A percentile compares a stretch with the other conserved stretches of the same genome.
Evolutionary conservation across 2,329 filamentous ascomycete species (phyloP).

Genomic region (Cladosporium austrohemisphaericum): DNA sequence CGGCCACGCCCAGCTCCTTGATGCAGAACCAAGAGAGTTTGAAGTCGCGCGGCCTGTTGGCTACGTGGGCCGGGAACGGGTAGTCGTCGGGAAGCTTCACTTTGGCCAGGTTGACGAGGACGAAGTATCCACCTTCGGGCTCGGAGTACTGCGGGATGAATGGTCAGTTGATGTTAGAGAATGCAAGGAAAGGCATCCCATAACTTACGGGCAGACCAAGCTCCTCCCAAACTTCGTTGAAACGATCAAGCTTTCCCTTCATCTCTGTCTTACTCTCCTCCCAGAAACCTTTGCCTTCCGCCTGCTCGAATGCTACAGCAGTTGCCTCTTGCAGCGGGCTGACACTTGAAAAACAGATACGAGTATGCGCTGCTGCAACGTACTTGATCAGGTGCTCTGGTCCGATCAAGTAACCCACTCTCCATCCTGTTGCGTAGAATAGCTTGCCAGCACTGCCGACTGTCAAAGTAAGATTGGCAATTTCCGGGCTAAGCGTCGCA

Average conservation of each 20-base stretch:
- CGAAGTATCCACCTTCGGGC: conserved; percentile 95
- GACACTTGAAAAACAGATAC: conserved; percentile 93
- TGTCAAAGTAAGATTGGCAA: conserved; percentile 82
- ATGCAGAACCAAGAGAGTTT: conserved; percentile 96
- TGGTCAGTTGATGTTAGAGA: not conserved
- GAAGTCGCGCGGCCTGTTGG: conserved; percentile 82
- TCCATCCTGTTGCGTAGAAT: conserved; percentile 97
- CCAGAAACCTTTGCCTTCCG: conserved; percentile 84
- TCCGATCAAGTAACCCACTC: conserved; percentile 92
- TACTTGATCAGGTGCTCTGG: conserved; percentile 85
- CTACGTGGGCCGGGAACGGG: conserved; percentile 84
- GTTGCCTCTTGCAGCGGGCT: conserved; percentile 92
- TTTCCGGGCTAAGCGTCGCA: conserved; percentile 83
- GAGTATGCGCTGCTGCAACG: conserved; percentile 86
- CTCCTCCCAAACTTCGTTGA: conserved; percentile 63
- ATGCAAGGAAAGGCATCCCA: not conserved
- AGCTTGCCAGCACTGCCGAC: conserved; percentile 97
- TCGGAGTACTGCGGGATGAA: conserved; percentile 63
- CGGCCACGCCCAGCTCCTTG: conserved; percentile 90
- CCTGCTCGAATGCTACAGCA: conserved; percentile 89
- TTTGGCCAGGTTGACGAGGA: conserved; percentile 87
- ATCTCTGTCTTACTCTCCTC: conserved; percentile 77
- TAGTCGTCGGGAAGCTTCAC: conserved; percentile 81
- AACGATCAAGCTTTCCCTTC: conserved; percentile 80
- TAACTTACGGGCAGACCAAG: conserved; percentile 40